These are phyloP conservation scores for Paramecium pentaurelia DNA, from an alignment of 73 alveolate genomes.

Conservation along the genomic window DNA sequence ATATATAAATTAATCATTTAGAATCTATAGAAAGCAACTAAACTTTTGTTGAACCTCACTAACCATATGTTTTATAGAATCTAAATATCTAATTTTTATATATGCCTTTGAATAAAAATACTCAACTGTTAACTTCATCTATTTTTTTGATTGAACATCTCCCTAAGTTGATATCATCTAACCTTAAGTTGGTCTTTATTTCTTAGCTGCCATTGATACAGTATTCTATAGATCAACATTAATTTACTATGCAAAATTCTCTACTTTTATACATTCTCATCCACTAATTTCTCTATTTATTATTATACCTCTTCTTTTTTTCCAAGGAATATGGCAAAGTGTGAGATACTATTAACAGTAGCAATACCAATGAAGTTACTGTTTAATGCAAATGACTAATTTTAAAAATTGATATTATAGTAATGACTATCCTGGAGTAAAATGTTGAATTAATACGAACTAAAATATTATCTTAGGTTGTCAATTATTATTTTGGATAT, in stretches of 20 bases:
- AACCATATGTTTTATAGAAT: constrained; percentile 38
- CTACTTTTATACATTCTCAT: constrained; percentile 58
- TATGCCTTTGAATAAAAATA: constrained; percentile 55
- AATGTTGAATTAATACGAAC: constrained; percentile 58
- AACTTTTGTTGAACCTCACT: constrained; percentile 41
- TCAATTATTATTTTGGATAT: not conserved
- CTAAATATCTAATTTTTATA: constrained; percentile 52
- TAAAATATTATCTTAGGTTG: constrained; percentile 51
- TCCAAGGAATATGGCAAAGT: constrained; percentile 44
- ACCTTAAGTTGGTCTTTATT: constrained; percentile 44
- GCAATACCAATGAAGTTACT: constrained; percentile 32
- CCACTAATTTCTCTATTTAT: constrained; percentile 51
- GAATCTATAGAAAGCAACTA: constrained; percentile 19
- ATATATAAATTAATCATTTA: not conserved
- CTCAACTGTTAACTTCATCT: constrained; percentile 44
- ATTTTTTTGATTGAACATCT: constrained; percentile 56
- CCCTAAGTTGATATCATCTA: constrained; percentile 57
- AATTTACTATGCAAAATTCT: constrained; percentile 47
- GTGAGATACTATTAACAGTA: constrained; percentile 42
- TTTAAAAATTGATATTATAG: constrained; percentile 26
- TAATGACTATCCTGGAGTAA: constrained; percentile 32
- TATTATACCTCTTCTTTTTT: constrained; percentile 38
- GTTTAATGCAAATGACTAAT: not conserved
- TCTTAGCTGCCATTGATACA: constrained; percentile 52
- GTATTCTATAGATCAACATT: constrained; percentile 44